Evolutionary conservation across 148 eudicot species (phyloP).

Genomic region (Polygonum aviculare): DNA sequence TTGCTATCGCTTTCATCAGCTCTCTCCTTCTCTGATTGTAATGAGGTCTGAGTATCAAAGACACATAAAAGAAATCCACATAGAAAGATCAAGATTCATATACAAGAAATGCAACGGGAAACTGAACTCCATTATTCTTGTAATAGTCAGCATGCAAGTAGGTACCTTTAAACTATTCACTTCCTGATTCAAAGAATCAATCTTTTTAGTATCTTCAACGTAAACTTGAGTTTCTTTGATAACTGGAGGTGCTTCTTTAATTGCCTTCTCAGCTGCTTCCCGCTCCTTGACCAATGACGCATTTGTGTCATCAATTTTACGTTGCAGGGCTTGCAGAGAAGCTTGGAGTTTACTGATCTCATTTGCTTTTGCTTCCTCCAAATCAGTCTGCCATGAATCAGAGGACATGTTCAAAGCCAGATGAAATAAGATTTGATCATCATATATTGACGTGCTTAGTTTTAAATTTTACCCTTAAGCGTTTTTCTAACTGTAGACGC

Average conservation of each 20-base stretch:
- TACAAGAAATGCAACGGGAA: neutral
- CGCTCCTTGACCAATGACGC: slow-evolving; percentile 60
- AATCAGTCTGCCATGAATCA: slow-evolving; percentile 57
- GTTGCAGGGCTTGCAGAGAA: slow-evolving; percentile 57
- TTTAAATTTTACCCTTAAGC: slow-evolving; percentile 55
- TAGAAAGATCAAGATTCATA: neutral
- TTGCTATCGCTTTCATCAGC: slow-evolving; percentile 53
- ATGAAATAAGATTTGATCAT: neutral
- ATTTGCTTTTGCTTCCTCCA: slow-evolving; percentile 84
- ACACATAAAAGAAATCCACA: neutral
- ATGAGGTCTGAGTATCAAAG: slow-evolving; percentile 34
- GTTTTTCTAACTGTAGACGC: slow-evolving; percentile 94
- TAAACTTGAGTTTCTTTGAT: slow-evolving; percentile 78
- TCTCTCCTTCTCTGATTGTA: slow-evolving; percentile 61
- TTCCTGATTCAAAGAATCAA: slow-evolving; percentile 55
- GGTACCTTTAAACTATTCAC: slow-evolving; percentile 61
- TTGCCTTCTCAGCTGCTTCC: slow-evolving; percentile 66
- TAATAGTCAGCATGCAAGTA: neutral
- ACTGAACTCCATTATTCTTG: neutral
- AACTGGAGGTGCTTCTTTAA: slow-evolving; percentile 86
- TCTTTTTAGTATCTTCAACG: slow-evolving; percentile 78
- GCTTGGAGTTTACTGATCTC: slow-evolving; percentile 63
- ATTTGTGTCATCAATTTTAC: slow-evolving; percentile 56
- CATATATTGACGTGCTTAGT: neutral
- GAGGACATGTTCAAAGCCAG: neutral